Evolutionary conservation across 352 stramenopile genomes (phyloP).

Genomic region (Phytophthora cajani): DNA sequence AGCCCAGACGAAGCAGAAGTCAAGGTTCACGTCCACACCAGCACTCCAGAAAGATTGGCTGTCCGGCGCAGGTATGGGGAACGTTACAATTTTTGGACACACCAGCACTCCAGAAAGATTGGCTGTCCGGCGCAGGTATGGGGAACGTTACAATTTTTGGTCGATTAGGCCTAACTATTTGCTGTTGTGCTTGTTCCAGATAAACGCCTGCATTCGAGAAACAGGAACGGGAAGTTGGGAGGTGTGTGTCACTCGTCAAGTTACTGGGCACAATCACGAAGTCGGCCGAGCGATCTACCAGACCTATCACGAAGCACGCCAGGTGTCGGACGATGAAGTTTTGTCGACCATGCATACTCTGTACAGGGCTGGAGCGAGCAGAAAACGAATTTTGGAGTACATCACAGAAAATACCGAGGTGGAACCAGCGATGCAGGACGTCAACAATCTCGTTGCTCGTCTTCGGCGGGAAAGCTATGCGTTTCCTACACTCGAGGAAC

Average conservation of each 20-base stretch:
- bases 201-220: constrained; percentile 4
- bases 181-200: constrained; percentile 6
- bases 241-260: constrained; percentile 5
- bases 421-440: constrained; percentile 1
- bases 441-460: neutral
- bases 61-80: too few species aligned
- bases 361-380: constrained; percentile 1
- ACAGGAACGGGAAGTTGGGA: neutral
- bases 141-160: neutral
- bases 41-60: too few species aligned
- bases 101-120: constrained; percentile 9
- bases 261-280: constrained; percentile 10
- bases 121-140: constrained; percentile 8
- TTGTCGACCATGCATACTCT: neutral
- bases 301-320: constrained; percentile 8
- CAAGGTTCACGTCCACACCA: neutral
- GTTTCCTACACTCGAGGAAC: constrained; percentile 4
- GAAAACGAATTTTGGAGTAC: constrained; percentile 18
- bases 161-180: neutral
- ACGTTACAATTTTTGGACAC: too few species aligned
- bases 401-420: constrained; percentile 7
- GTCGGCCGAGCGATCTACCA: neutral
- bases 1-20: neutral
- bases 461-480: constrained; percentile 1
- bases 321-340: constrained; percentile 8